phyloP scores from a whole-genome alignment of 2,329 filamentous ascomycete genomes.

The Penicillium sp. region DNA sequence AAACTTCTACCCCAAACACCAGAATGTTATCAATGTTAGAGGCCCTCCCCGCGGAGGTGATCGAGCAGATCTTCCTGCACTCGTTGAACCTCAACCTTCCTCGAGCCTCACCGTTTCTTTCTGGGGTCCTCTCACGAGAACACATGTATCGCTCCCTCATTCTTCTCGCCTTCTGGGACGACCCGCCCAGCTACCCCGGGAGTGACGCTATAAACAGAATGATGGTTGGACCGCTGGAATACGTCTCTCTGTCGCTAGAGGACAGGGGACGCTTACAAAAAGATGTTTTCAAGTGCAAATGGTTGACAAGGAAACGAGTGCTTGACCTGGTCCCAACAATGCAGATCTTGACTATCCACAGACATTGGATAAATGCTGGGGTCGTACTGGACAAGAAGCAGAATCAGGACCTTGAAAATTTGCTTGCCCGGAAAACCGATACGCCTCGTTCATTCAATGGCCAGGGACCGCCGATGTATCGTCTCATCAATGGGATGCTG shows the following conservation, averaged over 20 bases:
- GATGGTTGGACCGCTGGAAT: slow-evolving; percentile 38
- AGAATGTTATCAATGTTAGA: slow-evolving; percentile 42
- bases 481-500: background rate
- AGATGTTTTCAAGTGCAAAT: slow-evolving; percentile 38
- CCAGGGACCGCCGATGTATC: slow-evolving; percentile 1
- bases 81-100: slow-evolving; percentile 50
- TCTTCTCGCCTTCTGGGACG: slow-evolving; percentile 44
- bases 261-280: slow-evolving; percentile 38
- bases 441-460: slow-evolving; percentile 18
- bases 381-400: slow-evolving; percentile 24
- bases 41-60: slow-evolving; percentile 51
- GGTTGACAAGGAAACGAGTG: slow-evolving; percentile 42
- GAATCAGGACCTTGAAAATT: slow-evolving; percentile 18
- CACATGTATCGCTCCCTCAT: slow-evolving; percentile 45
- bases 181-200: slow-evolving; percentile 13
- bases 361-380: slow-evolving; percentile 33
- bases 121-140: slow-evolving; percentile 42
- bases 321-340: slow-evolving; percentile 37
- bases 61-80: slow-evolving; percentile 56
- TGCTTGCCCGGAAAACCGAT: slow-evolving; percentile 24
- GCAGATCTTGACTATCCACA: slow-evolving; percentile 35
- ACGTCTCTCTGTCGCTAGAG: slow-evolving; percentile 27
- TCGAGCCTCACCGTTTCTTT: slow-evolving; percentile 44
- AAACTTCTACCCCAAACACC: background rate
- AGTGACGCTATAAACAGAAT: slow-evolving; percentile 28